Percentiles rank a stretch among this genome's conserved stretches.
Evolutionary conservation across 164 flowering plant species (phyloP).

Genomic region (Sedum album): DNA sequence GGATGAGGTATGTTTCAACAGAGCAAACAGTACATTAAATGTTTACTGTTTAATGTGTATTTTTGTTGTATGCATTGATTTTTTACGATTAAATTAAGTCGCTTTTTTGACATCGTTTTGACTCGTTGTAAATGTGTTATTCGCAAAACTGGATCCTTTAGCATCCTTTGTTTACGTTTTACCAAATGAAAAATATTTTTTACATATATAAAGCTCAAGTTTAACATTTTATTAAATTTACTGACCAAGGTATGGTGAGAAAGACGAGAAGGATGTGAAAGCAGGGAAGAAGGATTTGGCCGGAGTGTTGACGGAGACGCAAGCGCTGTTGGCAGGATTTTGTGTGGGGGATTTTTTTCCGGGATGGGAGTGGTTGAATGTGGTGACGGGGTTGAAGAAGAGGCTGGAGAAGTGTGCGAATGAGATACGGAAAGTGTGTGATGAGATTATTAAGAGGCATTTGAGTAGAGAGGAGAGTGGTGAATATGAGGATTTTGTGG

Average conservation of each 20-base stretch:
- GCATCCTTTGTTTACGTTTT: too few species aligned
- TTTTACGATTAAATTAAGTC: too few species aligned
- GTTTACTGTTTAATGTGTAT: too few species aligned
- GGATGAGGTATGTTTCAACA: slow-evolving; percentile 23
- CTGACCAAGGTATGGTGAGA: not conserved
- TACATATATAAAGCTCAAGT: too few species aligned
- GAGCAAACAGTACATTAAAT: too few species aligned
- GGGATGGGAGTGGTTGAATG: slow-evolving; percentile 36
- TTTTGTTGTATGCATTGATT: too few species aligned
- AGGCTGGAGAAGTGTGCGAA: slow-evolving; percentile 29
- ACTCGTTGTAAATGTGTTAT: too few species aligned
- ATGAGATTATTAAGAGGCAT: slow-evolving; percentile 35
- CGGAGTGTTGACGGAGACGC: slow-evolving; percentile 38
- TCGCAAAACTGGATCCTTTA: too few species aligned
- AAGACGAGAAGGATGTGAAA: not conserved
- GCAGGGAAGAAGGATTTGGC: slow-evolving; percentile 16
- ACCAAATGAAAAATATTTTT: too few species aligned
- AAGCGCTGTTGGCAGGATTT: slow-evolving; percentile 41
- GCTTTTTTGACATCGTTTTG: too few species aligned
- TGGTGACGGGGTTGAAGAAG: slow-evolving; percentile 28
- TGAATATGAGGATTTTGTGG: slow-evolving; percentile 36
- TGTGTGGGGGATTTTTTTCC: slow-evolving; percentile 48
- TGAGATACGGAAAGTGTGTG: slow-evolving; percentile 31
- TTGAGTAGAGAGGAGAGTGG: not conserved
- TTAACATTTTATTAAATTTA: too few species aligned